Evolutionary conservation across 2,329 filamentous ascomycete genomes (phyloP), one percentile per base, ranked within the genome.

Genomic region (Karstenula rhodostoma): DNA sequence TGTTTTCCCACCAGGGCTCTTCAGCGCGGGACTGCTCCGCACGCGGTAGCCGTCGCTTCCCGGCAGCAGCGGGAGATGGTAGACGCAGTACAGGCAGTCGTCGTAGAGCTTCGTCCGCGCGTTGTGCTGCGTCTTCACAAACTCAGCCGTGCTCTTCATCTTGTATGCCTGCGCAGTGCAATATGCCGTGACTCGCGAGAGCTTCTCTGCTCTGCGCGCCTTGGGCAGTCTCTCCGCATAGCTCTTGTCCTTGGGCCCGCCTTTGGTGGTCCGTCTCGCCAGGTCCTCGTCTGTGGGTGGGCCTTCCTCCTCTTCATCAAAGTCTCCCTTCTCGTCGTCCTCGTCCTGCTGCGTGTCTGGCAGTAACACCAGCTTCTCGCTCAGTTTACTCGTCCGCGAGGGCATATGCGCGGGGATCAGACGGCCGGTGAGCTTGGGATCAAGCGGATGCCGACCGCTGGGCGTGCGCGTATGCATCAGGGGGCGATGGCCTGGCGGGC

Each of bases 21-120:
- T 97, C 55, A 98, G 81, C 25, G 96, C 91, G 0, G 95, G 95
- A 72, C 94, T 93, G 74, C 94, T 97, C 69, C 92, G 87, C 27
- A 99, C 84, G 27, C 95, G 85, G 77, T 94, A 97, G 1, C 95
- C 94, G 51, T 96, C 93, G 49, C 84, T 87, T 1, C 94, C 95
- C 2, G 92, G 90, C 56, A 98, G 83, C 17, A 99, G 81, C 5
- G 95, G 95, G 32, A 97, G 82, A 74, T 97, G 94, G 77, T 99
- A 99, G 50, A 97, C 94, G 27, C 90, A 92, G 75, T 99, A 99
- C 25, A 99, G 83, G 74, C 95, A 99, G 78, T 99, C 95, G 77
- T 99, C 95, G 79, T 99, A 99, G 5, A 98, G 84, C 79, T 99
- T 99, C 15, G 94, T 96, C 79, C 93, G 90, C 0, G 94, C 94